Evolutionary conservation across 345 rosid genomes (phyloP).

Genomic region (Diplotaxis tenuifolia): DNA sequence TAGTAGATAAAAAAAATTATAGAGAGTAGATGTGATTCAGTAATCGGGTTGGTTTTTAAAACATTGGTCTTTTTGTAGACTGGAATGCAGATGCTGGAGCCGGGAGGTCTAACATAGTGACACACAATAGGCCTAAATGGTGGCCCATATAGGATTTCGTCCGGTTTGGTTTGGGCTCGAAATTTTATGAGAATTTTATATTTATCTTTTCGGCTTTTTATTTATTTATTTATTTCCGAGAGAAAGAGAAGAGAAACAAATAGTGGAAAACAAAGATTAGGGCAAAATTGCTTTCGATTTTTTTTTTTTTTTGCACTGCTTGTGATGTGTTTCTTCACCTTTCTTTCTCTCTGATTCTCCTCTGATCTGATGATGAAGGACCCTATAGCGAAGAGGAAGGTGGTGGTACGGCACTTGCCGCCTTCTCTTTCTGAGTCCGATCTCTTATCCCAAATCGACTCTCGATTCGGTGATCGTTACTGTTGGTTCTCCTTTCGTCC

Average conservation of each 20-base stretch:
- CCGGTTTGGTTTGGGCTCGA: constrained; percentile 5
- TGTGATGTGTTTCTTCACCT: constrained; percentile 24
- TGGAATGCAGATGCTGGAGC: background rate
- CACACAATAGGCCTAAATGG: constrained; percentile 6
- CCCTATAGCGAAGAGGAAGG: constrained; percentile 51
- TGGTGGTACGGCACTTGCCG: constrained; percentile 72
- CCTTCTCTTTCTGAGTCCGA: constrained; percentile 62
- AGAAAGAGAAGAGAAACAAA: background rate
- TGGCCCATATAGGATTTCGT: background rate
- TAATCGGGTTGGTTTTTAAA: no score
- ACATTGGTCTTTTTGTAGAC: background rate
- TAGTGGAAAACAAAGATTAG: constrained; percentile 19
- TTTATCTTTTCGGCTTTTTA: background rate
- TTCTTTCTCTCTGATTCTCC: constrained; percentile 11
- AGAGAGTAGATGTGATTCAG: no score
- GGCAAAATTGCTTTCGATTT: constrained; percentile 34
- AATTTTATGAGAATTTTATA: background rate
- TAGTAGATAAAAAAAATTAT: no score
- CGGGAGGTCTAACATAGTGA: background rate
- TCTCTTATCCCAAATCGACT: constrained; percentile 55
- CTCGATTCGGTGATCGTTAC: constrained; percentile 56
- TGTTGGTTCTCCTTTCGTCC: constrained; percentile 56
- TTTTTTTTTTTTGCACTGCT: background rate
- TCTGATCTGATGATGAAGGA: constrained; percentile 43
- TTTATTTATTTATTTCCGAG: background rate